Conservation (phyloP, 257 asterid species). For the Solanum pimpinellifolium region DNA sequence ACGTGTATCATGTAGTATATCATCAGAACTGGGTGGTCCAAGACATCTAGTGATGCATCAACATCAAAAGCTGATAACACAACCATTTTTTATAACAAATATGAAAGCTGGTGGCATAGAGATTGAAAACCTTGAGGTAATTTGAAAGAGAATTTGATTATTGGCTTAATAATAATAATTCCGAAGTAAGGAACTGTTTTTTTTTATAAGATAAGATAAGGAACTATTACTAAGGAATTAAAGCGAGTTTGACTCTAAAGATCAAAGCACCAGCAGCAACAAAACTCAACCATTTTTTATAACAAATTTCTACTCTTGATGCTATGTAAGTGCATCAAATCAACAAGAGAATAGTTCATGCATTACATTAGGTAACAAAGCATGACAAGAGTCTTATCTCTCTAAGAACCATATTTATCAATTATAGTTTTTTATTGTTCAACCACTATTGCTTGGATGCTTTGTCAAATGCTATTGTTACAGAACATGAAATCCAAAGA, state of each 20-base stretch:
- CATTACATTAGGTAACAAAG: background rate
- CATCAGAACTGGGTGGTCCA: slow-evolving; percentile 74
- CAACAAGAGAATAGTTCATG: background rate
- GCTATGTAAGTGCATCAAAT: background rate
- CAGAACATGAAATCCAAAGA: slow-evolving; percentile 53
- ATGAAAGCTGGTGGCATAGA: background rate
- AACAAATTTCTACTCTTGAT: background rate
- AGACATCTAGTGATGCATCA: slow-evolving; percentile 68
- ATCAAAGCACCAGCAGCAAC: background rate
- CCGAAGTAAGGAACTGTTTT: background rate
- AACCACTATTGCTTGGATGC: background rate
- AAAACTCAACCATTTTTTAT: background rate
- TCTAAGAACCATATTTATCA: background rate
- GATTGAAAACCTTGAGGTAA: background rate
- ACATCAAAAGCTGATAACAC: slow-evolving; percentile 65
- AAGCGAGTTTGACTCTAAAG: background rate
- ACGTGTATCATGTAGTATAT: slow-evolving; percentile 68
- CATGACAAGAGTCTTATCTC: background rate
- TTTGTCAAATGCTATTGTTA: background rate
- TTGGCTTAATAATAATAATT: background rate
- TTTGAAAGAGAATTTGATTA: background rate
- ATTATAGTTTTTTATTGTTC: background rate
- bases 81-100: slow-evolving; percentile 13
- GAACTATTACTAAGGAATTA: background rate
- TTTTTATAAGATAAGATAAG: background rate